Base-by-base conservation (phyloP, 2,329 filamentous ascomycete genomes). In the Sphaerulina populicola region DNA sequence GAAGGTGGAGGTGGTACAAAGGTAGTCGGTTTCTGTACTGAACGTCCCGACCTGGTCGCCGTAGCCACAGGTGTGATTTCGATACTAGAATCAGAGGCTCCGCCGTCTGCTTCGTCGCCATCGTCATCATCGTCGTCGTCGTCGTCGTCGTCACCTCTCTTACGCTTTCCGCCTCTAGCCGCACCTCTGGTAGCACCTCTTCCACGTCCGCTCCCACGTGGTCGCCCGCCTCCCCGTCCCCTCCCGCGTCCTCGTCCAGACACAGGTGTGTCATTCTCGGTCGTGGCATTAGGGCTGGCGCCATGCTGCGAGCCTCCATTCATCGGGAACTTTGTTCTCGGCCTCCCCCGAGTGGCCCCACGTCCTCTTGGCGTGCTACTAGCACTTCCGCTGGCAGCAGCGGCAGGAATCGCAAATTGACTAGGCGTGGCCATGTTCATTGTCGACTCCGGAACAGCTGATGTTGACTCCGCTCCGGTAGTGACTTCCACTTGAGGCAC, bases 21-120 rank as follows among this genome's bases (percentile, higher is more conserved):
- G 55, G 77, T 72, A 52, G 80, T 70, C 41, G 85, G 80, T 69
- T 83, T 84, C 54, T 78, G 81, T 33, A 88, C 78, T 52, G 83
- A 80, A 55, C 86, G 79, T 35, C 86, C 86, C 15, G 85, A 90
- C 64, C 88, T 86, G 8, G 86, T 89, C 64, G 79, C 82, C 29
- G 81, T 86, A 3, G 79, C 76, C 14, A 79, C 71, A 15, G 76
- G 74, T 7, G 77, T 77, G 56, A 78, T 74, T 43, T 74, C 70
- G 44, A 65, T 63, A 30, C 59, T 61, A 38, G 63, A 64, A 40
- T 62, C 61, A 4, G 63, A 62, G 9, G 46, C 55, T 9, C 50
- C 67, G 15, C 30, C 46, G 18, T 40, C 44, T 35, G 69, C 66
- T 8, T 66, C 70, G 44, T 70, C 69, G 40, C 66, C 59, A 14